phyloP scores from a whole-genome alignment of 768 basidiomycete genomes.

The Lepiota brunneoincarnata region DNA sequence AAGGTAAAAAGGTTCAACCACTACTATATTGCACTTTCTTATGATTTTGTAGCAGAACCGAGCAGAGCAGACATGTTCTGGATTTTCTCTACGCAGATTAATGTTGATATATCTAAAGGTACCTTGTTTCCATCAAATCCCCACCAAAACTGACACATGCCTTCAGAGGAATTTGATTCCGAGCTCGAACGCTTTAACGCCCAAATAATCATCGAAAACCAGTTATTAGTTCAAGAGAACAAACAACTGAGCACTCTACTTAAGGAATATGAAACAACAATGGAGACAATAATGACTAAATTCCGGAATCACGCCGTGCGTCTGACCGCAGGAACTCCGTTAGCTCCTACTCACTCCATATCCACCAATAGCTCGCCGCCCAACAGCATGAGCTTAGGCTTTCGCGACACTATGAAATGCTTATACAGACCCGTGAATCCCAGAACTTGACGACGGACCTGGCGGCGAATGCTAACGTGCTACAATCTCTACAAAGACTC shows the following conservation, averaged over 20 bases:
- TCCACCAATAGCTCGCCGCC: conserved; percentile 67
- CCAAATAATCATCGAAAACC: conserved; percentile 91
- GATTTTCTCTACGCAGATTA: conserved; percentile 82
- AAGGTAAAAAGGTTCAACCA: conserved; percentile 53
- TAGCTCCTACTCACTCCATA: conserved; percentile 4
- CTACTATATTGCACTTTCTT: conserved; percentile 2
- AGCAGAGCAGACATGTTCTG: conserved; percentile 66
- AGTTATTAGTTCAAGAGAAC: conserved; percentile 89
- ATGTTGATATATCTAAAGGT: conserved; percentile 87
- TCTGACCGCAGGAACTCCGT: conserved; percentile 13
- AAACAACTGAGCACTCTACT: conserved; percentile 85
- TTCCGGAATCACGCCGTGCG: conserved; percentile 89
- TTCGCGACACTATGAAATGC: conserved; percentile 84
- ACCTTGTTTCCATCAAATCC: conserved; percentile 15
- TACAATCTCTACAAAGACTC: conserved; percentile 70
- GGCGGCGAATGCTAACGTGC: conserved; percentile 54
- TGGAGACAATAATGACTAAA: conserved; percentile 97
- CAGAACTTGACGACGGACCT: conserved; percentile 55
- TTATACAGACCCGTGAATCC: conserved; percentile 66
- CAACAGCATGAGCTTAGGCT: conserved; percentile 87
- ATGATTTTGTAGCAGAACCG: conserved; percentile 51
- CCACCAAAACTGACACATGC: conserved; percentile 34
- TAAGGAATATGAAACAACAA: conserved; percentile 92
- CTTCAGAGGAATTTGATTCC: conserved; percentile 85
- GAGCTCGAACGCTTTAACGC: conserved; percentile 91